phyloP scores from a whole-genome alignment of 495 filamentous ascomycete species.

The Tuber calosporum region DNA sequence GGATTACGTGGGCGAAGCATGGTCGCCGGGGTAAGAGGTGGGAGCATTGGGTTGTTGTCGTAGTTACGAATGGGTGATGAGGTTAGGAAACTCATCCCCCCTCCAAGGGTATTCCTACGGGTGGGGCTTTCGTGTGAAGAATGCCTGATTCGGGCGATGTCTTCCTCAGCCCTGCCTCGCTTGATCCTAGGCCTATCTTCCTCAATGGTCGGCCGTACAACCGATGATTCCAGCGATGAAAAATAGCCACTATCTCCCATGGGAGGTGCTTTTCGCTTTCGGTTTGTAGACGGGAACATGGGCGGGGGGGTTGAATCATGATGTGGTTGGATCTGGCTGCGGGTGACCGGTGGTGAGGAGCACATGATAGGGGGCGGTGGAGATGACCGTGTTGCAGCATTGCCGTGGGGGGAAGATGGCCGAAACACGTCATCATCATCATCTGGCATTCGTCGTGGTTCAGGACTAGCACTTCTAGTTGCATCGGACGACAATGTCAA shows the following conservation, averaged over 20 bases:
- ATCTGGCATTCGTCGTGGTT: conserved; percentile 54
- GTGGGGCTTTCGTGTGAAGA: conserved; percentile 89
- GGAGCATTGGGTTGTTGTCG: conserved; percentile 58
- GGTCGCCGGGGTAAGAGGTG: conserved; percentile 76
- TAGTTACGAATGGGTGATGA: conserved; percentile 55
- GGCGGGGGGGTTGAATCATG: conserved; percentile 70
- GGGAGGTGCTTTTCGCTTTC: conserved; percentile 63
- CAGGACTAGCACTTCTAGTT: conserved; percentile 70
- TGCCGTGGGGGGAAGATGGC: conserved; percentile 58
- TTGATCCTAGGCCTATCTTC: conserved; percentile 73
- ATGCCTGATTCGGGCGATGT: conserved; percentile 86
- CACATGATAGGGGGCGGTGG: conserved; percentile 49
- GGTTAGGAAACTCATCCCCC: conserved; percentile 51
- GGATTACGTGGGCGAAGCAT: conserved; percentile 76
- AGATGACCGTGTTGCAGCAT: conserved; percentile 44
- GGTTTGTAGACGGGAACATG: conserved; percentile 52
- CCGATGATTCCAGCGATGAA: conserved; percentile 93
- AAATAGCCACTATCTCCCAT: conserved; percentile 97
- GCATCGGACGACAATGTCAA: conserved; percentile 70
- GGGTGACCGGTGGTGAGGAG: conserved; percentile 79
- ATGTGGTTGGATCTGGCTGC: conserved; percentile 53
- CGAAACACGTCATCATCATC: conserved; percentile 48
- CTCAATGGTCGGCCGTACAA: conserved; percentile 59
- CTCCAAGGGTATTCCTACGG: conserved; percentile 50
- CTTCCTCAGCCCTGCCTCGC: conserved; percentile 85